phyloP scores from a whole-genome alignment of 306 rosid genomes.

The Rosa multiflora region DNA sequence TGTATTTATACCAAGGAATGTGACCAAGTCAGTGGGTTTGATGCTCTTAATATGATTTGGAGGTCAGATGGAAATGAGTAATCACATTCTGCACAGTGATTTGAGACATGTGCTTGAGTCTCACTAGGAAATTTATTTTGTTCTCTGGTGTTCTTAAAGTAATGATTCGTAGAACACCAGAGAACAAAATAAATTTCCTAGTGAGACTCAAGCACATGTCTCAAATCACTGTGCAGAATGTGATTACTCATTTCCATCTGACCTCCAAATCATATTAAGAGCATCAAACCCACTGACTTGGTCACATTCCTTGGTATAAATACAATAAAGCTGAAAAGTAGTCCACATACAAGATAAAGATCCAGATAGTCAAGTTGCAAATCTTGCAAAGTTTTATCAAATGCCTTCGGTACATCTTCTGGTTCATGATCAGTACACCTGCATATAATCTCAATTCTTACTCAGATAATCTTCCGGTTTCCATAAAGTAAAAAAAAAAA shows the following conservation, averaged over 20 bases:
- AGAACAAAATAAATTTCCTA: background rate
- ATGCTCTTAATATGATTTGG: no score
- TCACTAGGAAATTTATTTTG: no score
- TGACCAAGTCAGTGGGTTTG: background rate
- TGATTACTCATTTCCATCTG: no score
- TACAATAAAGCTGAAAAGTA: background rate
- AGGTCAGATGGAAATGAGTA: no score
- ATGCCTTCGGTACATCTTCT: conserved; percentile 70
- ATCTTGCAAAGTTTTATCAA: conserved; percentile 51
- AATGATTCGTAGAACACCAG: background rate
- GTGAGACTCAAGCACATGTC: no score
- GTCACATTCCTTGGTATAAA: background rate
- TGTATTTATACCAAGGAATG: background rate
- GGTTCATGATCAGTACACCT: conserved; percentile 72
- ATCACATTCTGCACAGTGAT: no score
- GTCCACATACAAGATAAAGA: conserved; percentile 54
- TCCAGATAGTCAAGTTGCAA: conserved; percentile 79
- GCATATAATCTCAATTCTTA: conserved; percentile 2
- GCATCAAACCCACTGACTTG: background rate
- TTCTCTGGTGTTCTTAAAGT: background rate
- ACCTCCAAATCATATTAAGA: no score
- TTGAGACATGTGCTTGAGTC: no score
- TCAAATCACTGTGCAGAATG: no score
- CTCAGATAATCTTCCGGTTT: background rate
- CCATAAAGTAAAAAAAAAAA: background rate